phyloP scores from a whole-genome alignment of 75 land plant species.

The Pinus taeda region DNA sequence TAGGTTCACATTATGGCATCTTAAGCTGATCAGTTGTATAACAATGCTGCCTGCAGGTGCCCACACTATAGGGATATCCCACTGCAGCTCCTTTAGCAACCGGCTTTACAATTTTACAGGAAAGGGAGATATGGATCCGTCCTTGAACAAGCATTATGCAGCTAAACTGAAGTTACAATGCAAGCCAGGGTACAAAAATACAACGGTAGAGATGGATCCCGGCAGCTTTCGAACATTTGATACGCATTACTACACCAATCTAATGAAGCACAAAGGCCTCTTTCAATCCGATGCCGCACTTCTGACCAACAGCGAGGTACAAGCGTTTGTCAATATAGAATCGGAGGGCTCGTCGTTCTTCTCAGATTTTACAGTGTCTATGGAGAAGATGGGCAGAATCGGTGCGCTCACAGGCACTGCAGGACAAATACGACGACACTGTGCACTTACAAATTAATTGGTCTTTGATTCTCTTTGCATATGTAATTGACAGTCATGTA shows the following conservation, averaged over 20 bases:
- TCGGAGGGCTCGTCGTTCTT: conserved; percentile 14
- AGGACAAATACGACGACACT: conserved; percentile 14
- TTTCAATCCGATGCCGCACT: conserved; percentile 18
- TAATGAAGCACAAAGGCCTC: conserved; percentile 11
- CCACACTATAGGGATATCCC: conserved; percentile 17
- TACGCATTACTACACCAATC: not conserved
- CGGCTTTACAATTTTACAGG: conserved; percentile 35
- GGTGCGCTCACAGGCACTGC: conserved; percentile 18
- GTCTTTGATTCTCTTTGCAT: no score
- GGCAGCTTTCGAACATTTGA: conserved; percentile 10
- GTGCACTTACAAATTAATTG: conserved; percentile 1
- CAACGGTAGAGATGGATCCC: conserved; percentile 10
- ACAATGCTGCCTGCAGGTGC: conserved; percentile 16
- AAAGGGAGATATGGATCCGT: conserved; percentile 23
- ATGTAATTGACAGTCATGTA: no score
- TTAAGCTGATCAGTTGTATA: no score
- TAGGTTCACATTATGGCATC: no score
- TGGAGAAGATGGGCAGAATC: conserved; percentile 39
- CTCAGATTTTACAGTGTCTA: conserved; percentile 17
- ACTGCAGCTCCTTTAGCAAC: conserved; percentile 14
- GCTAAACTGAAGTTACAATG: conserved; percentile 12
- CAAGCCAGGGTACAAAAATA: conserved; percentile 4
- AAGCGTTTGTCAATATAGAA: not conserved
- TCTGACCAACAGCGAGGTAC: not conserved
- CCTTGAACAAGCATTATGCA: conserved; percentile 13